Evolutionary conservation across 2,329 filamentous ascomycete species (phyloP), one percentile per base, ranked within the genome.

Genomic region (Fusarium staphyleae): DNA sequence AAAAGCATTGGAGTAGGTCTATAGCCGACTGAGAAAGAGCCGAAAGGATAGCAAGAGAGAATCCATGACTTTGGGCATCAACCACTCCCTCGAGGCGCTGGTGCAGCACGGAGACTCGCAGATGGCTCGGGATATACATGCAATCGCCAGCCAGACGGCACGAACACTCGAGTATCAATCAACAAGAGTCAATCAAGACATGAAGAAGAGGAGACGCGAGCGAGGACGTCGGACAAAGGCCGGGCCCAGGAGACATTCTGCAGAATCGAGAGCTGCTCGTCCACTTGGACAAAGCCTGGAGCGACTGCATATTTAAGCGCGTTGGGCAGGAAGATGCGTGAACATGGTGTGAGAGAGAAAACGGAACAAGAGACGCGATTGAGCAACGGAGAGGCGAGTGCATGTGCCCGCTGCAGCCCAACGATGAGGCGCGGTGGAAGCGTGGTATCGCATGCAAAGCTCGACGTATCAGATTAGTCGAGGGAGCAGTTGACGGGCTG

Each of bases 91-190:
- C 49, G 28, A 44, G 48, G 29, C 35, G 48, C 40, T 42, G 32
- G 22, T 42, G 50, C 39, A 28, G 41, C 51, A 34, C 43, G 37
- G 56, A 48, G 44, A 37, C 47, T 41, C 60, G 57, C 44, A 47
- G 46, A 45, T 44, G 53, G 32, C 39, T 53, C 22, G 69, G 67
- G 47, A 73, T 73, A 69, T 73, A 69, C 70, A 73, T 73, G 49
- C 60, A 63, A 57, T 46, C 43, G 37, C 32, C 48, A 28, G 22
- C 35, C 35, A 22, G 28, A 30, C n/a, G 29, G 22, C 16, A n/a
- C n/a, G n/a, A n/a, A 52, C 33, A 29, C 30, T 50, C 24, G 24
- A 37, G 14, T 37, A 30, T 26, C 40, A 47, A 33, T 39, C 32
- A 22, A 30, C 12, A 30, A 41, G 28, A 24, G 42, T 15, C 18